Conservation (phyloP, 352 stramenopile genomes). For the Phytopythium chamaehyphon region DNA sequence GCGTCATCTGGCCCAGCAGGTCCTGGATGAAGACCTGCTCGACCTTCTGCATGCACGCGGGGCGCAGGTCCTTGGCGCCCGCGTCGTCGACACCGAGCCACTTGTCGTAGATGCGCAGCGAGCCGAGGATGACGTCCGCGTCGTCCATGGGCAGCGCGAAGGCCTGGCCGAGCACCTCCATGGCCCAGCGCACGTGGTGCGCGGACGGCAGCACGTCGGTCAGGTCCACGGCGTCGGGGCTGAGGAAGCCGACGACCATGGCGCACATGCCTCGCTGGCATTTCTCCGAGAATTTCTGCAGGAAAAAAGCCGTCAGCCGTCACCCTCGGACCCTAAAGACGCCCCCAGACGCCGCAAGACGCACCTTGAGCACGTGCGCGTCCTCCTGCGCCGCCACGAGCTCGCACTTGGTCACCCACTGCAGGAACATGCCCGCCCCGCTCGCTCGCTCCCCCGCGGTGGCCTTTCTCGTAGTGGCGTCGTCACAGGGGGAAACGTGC, state of each 20-base stretch:
- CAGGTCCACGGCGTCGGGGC: conserved; percentile 42
- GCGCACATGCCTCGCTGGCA: conserved; percentile 81
- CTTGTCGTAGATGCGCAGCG: conserved; percentile 74
- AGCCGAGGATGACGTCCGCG: conserved; percentile 73
- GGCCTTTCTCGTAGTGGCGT: conserved; percentile 1
- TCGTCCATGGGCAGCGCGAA: conserved; percentile 86
- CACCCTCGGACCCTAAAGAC: no score
- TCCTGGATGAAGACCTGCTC: conserved; percentile 87
- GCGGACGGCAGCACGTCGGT: conserved; percentile 53
- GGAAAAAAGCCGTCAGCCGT: no score
- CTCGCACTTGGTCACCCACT: conserved; percentile 87
- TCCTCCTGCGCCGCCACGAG: conserved; percentile 63
- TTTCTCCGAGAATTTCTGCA: conserved; percentile 88
- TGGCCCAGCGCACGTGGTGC: conserved; percentile 81
- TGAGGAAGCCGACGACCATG: conserved; percentile 75
- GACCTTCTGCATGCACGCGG: conserved; percentile 74
- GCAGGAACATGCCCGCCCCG: conserved; percentile 63
- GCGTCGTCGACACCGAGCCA: conserved; percentile 67
- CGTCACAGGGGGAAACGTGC: background rate
- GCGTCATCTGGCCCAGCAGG: conserved; percentile 83
- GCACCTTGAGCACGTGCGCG: conserved; percentile 78
- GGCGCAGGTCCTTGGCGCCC: conserved; percentile 45
- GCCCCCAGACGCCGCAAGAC: background rate
- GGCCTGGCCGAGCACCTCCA: conserved; percentile 82
- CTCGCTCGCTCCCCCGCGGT: background rate